phyloP scores from a whole-genome alignment of 1,284 basidiomycete species.

The Microbotryum intermedium region DNA sequence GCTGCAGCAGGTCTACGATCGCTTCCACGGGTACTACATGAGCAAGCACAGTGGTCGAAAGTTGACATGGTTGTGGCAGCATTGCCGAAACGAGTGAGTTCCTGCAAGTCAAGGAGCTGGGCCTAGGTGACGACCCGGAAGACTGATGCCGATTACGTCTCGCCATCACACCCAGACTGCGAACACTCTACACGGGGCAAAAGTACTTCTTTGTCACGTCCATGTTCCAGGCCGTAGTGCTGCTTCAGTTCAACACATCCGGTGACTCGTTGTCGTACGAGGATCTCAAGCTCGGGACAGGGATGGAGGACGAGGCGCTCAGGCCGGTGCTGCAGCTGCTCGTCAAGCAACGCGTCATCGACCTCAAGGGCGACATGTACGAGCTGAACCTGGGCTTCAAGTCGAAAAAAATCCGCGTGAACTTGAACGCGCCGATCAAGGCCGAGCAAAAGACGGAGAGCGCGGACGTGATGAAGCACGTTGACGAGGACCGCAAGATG shows the following conservation, averaged over 20 bases:
- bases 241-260: slow-evolving; percentile 81
- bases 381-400: slow-evolving; percentile 96
- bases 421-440: slow-evolving; percentile 88
- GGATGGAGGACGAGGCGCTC: slow-evolving; percentile 73
- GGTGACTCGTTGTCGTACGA: slow-evolving; percentile 72
- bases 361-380: slow-evolving; percentile 70
- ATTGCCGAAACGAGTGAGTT: slow-evolving; percentile 75
- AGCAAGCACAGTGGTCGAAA: slow-evolving; percentile 86
- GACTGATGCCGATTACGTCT: background rate
- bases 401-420: slow-evolving; percentile 92
- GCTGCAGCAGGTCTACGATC: slow-evolving; percentile 76
- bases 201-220: slow-evolving; percentile 95
- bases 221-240: slow-evolving; percentile 88
- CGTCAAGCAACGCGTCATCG: slow-evolving; percentile 83
- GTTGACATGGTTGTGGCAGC: slow-evolving; percentile 96
- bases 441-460: slow-evolving; percentile 88
- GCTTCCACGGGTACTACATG: slow-evolving; percentile 89
- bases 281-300: slow-evolving; percentile 74
- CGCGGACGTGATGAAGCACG: slow-evolving; percentile 74
- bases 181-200: slow-evolving; percentile 79
- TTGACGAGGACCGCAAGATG: slow-evolving; percentile 96
- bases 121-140: too few species aligned
- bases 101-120: too few species aligned
- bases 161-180: slow-evolving; percentile 44
- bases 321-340: slow-evolving; percentile 73